Conservation (phyloP, 331 rosid species). For the Acacia concinna region DNA sequence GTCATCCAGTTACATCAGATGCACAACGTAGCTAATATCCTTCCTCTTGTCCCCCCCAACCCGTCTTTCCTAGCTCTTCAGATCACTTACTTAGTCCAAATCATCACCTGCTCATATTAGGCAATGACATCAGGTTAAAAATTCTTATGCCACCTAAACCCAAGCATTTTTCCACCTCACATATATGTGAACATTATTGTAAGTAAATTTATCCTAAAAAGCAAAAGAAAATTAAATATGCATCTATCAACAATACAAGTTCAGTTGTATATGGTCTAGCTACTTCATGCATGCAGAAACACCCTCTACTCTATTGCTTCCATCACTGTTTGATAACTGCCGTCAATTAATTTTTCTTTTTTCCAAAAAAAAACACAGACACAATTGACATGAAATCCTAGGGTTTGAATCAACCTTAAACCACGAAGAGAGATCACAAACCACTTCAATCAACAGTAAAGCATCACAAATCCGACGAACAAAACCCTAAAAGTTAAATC, state of each 20-base stretch:
- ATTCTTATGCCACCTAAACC: slow-evolving; percentile 19
- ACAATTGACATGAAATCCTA: slow-evolving; percentile 49
- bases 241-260: slow-evolving; percentile 31
- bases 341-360: neutral
- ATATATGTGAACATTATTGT: slow-evolving; percentile 10
- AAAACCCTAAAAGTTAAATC: slow-evolving; percentile 48
- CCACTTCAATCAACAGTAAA: slow-evolving; percentile 3
- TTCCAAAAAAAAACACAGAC: neutral
- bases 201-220: slow-evolving; percentile 5
- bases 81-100: slow-evolving; percentile 30
- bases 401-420: slow-evolving; percentile 41
- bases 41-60: slow-evolving; percentile 15
- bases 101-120: neutral
- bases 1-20: slow-evolving; percentile 16
- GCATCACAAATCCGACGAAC: slow-evolving; percentile 27
- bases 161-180: slow-evolving; percentile 16
- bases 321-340: slow-evolving; percentile 25
- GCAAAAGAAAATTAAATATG: neutral
- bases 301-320: slow-evolving; percentile 28
- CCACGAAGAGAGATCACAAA: slow-evolving; percentile 31
- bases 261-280: slow-evolving; percentile 1
- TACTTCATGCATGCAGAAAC: slow-evolving; percentile 31
- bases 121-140: slow-evolving; percentile 22
- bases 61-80: slow-evolving; percentile 20
- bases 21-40: slow-evolving; percentile 13